Evolutionary conservation across 1,139 yeast genomes (phyloP).

Genomic region (Lodderomyces parapsilosis): DNA sequence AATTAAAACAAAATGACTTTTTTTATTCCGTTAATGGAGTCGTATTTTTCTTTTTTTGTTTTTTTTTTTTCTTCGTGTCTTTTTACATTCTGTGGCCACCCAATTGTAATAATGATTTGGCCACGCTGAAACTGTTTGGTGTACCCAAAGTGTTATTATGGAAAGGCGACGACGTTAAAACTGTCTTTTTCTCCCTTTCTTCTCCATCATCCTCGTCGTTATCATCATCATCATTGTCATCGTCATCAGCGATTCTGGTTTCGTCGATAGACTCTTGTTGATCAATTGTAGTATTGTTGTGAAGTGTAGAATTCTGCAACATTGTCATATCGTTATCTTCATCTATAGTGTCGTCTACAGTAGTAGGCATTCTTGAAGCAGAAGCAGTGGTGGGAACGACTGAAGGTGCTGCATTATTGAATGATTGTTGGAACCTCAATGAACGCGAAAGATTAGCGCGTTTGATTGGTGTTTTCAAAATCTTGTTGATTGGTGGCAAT

Average conservation of each 20-base stretch:
- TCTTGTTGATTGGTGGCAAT: slow-evolving; percentile 45
- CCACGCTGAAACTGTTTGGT: slow-evolving; percentile 50
- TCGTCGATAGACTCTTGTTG: slow-evolving; percentile 8
- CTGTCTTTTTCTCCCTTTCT: slow-evolving; percentile 12
- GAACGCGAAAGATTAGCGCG: slow-evolving; percentile 28
- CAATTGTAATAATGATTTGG: slow-evolving; percentile 47
- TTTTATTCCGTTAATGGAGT: too few relatives aligned
- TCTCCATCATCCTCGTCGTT: slow-evolving; percentile 5
- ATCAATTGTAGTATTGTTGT: slow-evolving; percentile 14
- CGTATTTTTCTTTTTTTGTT: too few relatives aligned
- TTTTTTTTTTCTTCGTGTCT: too few relatives aligned
- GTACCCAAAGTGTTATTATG: slow-evolving; percentile 37
- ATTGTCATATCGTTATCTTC: slow-evolving; percentile 28
- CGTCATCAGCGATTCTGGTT: slow-evolving; percentile 6
- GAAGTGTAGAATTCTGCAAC: slow-evolving; percentile 18
- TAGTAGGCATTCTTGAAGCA: slow-evolving; percentile 12
- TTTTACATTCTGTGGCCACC: slow-evolving; percentile 25
- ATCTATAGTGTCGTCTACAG: slow-evolving; percentile 31
- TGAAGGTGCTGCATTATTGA: slow-evolving; percentile 14
- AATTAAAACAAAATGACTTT: not conserved
- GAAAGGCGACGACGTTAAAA: slow-evolving; percentile 34
- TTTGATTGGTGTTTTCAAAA: slow-evolving; percentile 46
- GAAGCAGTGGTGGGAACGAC: slow-evolving; percentile 10
- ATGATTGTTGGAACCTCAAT: slow-evolving; percentile 14
- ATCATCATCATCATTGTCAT: slow-evolving; percentile 9